Conservation (phyloP, 2,329 filamentous ascomycete genomes). For the Sclerotinia spermophila region DNA sequence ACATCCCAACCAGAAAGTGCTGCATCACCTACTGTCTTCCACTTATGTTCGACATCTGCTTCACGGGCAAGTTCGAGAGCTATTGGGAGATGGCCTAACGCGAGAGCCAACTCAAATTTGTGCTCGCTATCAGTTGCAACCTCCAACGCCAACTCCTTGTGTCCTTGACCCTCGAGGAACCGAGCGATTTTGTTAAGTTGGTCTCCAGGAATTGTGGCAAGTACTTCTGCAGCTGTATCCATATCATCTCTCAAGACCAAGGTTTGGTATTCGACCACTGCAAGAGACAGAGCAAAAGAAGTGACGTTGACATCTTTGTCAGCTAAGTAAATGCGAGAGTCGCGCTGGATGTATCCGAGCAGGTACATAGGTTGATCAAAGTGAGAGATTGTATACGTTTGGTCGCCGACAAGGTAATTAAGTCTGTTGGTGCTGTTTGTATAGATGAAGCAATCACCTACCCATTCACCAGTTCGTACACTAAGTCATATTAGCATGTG, state of each 20-base stretch:
- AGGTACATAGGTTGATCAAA: conserved; percentile 96
- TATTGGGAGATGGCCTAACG: conserved; percentile 77
- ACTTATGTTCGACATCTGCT: conserved; percentile 91
- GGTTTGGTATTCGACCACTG: conserved; percentile 95
- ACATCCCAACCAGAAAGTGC: conserved; percentile 86
- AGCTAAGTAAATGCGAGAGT: conserved; percentile 90
- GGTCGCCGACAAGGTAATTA: conserved; percentile 96
- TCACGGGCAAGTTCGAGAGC: conserved; percentile 79
- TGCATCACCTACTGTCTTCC: conserved; percentile 95
- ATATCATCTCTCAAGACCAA: conserved; percentile 90
- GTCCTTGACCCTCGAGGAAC: conserved; percentile 94
- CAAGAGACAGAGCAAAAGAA: conserved; percentile 85
- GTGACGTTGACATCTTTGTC: conserved; percentile 94
- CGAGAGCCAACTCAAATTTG: conserved; percentile 88
- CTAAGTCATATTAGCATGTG: conserved; percentile 42
- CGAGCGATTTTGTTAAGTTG: conserved; percentile 98
- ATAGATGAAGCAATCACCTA: conserved; percentile 98
- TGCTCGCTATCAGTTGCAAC: conserved; percentile 94
- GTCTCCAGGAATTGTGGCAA: conserved; percentile 79
- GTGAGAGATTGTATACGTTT: conserved; percentile 95
- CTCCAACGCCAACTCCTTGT: conserved; percentile 92
- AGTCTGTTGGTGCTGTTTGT: conserved; percentile 94
- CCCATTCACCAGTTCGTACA: conserved; percentile 93
- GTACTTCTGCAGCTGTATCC: conserved; percentile 82
- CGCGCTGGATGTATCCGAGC: conserved; percentile 89